A percentile compares a stretch with the other conserved stretches of the same genome.
Conservation (phyloP, 257 asterid species). For the Lantana camara region DNA sequence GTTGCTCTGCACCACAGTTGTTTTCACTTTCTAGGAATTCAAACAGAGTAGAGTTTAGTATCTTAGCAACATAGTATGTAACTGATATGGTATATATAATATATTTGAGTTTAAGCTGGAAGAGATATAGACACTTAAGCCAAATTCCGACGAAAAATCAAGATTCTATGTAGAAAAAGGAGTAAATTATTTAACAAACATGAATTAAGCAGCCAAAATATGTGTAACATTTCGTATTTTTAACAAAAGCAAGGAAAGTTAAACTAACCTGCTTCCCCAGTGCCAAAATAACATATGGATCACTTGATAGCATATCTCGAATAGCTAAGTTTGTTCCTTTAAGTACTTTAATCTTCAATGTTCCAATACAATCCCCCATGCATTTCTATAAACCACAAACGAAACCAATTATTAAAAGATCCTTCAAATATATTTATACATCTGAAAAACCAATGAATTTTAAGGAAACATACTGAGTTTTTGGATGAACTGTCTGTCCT, state of each 20-base stretch:
- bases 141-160: no score
- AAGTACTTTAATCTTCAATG: slow-evolving; percentile 68
- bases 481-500: slow-evolving; percentile 58
- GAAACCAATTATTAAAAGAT: not conserved
- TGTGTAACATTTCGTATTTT: no score
- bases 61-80: not conserved
- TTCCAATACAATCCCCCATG: slow-evolving; percentile 66
- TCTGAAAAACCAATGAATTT: no score
- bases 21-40: slow-evolving; percentile 66
- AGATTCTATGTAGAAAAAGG: no score
- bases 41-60: slow-evolving; percentile 20
- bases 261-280: slow-evolving; percentile 82
- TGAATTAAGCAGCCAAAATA: not conserved
- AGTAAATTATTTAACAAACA: no score
- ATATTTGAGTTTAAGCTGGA: no score
- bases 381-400: slow-evolving; percentile 53
- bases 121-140: no score
- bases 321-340: slow-evolving; percentile 92
- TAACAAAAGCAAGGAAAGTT: not conserved
- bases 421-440: no score
- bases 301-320: slow-evolving; percentile 98
- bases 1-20: slow-evolving; percentile 71
- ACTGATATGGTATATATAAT: not conserved
- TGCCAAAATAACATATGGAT: slow-evolving; percentile 81
- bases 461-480: slow-evolving; percentile 55